phyloP scores from a whole-genome alignment of 305 asterid species.

The Withania somnifera region DNA sequence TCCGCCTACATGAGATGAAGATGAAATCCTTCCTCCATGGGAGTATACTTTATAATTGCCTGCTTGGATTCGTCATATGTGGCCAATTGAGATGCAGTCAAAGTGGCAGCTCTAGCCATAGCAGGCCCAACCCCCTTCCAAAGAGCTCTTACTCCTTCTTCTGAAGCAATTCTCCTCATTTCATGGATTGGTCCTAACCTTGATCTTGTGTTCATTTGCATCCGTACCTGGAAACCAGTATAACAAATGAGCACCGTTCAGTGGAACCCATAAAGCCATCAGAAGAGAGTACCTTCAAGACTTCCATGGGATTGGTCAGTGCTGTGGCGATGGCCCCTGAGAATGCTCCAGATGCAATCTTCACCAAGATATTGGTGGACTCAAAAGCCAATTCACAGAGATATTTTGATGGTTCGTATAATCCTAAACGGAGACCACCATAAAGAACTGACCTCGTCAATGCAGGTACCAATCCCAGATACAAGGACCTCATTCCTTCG shows the following conservation, averaged over 20 bases:
- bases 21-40: constrained; percentile 84
- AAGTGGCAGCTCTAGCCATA: constrained; percentile 75
- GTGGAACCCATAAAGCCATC: neutral
- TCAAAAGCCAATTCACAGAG: constrained; percentile 92
- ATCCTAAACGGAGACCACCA: constrained; percentile 99
- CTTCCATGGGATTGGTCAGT: constrained; percentile 82
- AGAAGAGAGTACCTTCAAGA: constrained; percentile 54
- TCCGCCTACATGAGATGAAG: constrained; percentile 63
- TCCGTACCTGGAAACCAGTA: constrained; percentile 50
- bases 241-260: constrained; percentile 11
- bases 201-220: constrained; percentile 57
- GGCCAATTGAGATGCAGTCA: constrained; percentile 90
- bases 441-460: constrained; percentile 98
- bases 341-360: constrained; percentile 95
- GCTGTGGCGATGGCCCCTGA: constrained; percentile 91
- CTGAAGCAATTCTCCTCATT: constrained; percentile 52
- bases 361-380: constrained; percentile 93
- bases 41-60: constrained; percentile 63
- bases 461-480: constrained; percentile 82
- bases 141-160: constrained; percentile 80
- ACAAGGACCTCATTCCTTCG: constrained; percentile 78
- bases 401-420: constrained; percentile 94
- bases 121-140: constrained; percentile 99
- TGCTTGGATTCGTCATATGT: constrained; percentile 94
- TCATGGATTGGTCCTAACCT: constrained; percentile 43